phyloP scores from a whole-genome alignment of 1,139 yeast species.

The Kodamaea plutei region DNA sequence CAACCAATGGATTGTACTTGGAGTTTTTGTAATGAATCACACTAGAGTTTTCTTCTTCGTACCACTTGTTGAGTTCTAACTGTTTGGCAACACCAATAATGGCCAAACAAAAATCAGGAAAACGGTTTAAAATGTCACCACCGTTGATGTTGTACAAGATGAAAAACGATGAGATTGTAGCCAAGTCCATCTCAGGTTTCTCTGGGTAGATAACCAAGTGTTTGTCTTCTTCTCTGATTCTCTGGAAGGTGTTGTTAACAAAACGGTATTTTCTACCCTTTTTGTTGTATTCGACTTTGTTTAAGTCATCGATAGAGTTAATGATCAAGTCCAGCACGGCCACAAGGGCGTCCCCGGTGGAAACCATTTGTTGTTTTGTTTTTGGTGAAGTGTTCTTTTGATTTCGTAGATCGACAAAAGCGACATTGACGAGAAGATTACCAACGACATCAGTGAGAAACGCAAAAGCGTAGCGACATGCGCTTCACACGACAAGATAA shows the following conservation, averaged over 20 bases:
- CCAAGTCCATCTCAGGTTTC: constrained; percentile 29
- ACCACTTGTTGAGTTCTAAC: constrained; percentile 49
- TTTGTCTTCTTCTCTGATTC: constrained; percentile 50
- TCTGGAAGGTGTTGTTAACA: constrained; percentile 46
- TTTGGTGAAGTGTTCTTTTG: too few species aligned
- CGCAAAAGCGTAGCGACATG: too few species aligned
- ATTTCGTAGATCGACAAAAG: too few species aligned
- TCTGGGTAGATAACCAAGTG: constrained; percentile 44
- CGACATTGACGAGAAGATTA: too few species aligned
- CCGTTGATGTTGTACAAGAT: constrained; percentile 36
- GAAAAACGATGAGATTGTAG: constrained; percentile 41
- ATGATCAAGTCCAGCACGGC: constrained; percentile 21
- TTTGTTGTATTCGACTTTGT: constrained; percentile 41
- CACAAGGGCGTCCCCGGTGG: constrained; percentile 17
- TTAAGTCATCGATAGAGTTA: constrained; percentile 23
- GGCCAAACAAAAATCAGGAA: constrained; percentile 44
- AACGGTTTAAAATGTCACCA: constrained; percentile 30
- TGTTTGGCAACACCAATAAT: constrained; percentile 49
- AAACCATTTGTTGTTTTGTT: too few species aligned
- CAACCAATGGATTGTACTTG: constrained; percentile 26
- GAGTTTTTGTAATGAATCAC: constrained; percentile 36
- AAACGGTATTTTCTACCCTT: constrained; percentile 52
- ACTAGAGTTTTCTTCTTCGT: constrained; percentile 44
- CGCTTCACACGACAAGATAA: too few species aligned
- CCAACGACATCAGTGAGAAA: too few species aligned